Percentiles rank a stretch among this genome's conserved stretches.
Conservation (phyloP, 768 basidiomycete species). For the Pilatotrama ljubarskyi region DNA sequence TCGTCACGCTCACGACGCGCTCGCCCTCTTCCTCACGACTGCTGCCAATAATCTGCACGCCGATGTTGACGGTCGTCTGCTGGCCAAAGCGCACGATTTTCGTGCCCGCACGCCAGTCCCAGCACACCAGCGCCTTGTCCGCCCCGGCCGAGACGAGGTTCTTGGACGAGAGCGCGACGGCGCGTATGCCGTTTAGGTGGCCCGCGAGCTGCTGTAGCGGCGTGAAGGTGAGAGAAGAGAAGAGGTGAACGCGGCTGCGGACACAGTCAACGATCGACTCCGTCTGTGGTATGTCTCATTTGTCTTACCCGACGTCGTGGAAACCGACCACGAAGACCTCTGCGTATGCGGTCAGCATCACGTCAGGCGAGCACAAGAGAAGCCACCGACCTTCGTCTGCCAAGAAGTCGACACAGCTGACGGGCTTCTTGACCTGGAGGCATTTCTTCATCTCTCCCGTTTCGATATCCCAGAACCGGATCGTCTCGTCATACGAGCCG, state of each 20-base stretch:
- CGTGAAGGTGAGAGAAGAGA: constrained; percentile 81
- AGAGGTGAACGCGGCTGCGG: constrained; percentile 80
- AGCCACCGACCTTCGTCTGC: constrained; percentile 71
- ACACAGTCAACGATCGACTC: background rate
- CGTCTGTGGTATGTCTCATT: background rate
- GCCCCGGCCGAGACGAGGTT: constrained; percentile 87
- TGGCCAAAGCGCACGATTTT: constrained; percentile 92
- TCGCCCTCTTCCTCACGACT: constrained; percentile 62
- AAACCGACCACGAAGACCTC: constrained; percentile 92
- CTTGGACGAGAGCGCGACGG: constrained; percentile 81
- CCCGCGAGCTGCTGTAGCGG: constrained; percentile 83
- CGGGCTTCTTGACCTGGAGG: constrained; percentile 82
- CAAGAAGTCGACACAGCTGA: constrained; percentile 87
- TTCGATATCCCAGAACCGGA: constrained; percentile 87
- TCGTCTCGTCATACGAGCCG: constrained; percentile 90
- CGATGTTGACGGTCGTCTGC: constrained; percentile 89
- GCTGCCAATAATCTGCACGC: constrained; percentile 76
- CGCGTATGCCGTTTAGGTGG: constrained; percentile 87
- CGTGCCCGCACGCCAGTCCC: constrained; percentile 87
- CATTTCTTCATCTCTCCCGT: constrained; percentile 71
- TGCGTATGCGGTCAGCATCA: constrained; percentile 26
- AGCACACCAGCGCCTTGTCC: constrained; percentile 75
- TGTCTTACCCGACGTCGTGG: constrained; percentile 80
- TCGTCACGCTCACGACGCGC: constrained; percentile 85
- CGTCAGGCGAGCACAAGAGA: background rate